Base-by-base conservation (phyloP, 345 rosid genomes). In the Eucalyptus curtisii region DNA sequence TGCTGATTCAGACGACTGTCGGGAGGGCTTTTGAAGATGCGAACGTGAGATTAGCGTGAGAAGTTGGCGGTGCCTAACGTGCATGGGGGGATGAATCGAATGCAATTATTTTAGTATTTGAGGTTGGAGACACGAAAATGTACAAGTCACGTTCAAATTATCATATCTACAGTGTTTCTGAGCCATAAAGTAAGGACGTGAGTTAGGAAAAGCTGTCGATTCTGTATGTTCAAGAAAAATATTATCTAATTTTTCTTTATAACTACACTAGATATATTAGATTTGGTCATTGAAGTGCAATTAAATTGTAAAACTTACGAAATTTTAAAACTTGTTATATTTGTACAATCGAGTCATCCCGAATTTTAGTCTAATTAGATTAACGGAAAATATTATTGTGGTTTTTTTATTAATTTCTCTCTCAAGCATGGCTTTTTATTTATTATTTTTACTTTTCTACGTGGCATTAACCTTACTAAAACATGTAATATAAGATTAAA, bases 261-360 rank as follows among this genome's bases (percentile, higher is more conserved):
- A 20, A 52, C 10, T 4, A 14, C 19, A 64, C 3, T n/a, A 0
- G 2, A 64, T 2, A n/a, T 15, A 11, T n/a, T 64, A n/a, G 1
- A 64, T 14, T 2, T 7, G 0, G 3, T n/a, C 3, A 14, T 14
- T 30, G 8, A n/a, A 7, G 20, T 64, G 8, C 1, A 64, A 64
- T 7, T n/a, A 0, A 64, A 3, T 14, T 1, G 1, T n/a, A n/a
- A 64, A 64, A 64, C 1, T 64, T 64, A 64, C 19, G 8, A n/a
- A 64, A 16, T 14, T n/a, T 14, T n/a, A 14, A 0, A 64, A 15
- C 3, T 30, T 14, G 0, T 64, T 16, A 64, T n/a, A 64, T 64
- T n/a, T 4, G 2, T 64, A 8, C 5, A n/a, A 61, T 61, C 0
- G 1, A 61, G 1, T 55, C 12, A 2, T 55, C 24, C 5, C 27